Base-by-base conservation (phyloP, 768 basidiomycete genomes). In the Dentipellis sp. region DNA sequence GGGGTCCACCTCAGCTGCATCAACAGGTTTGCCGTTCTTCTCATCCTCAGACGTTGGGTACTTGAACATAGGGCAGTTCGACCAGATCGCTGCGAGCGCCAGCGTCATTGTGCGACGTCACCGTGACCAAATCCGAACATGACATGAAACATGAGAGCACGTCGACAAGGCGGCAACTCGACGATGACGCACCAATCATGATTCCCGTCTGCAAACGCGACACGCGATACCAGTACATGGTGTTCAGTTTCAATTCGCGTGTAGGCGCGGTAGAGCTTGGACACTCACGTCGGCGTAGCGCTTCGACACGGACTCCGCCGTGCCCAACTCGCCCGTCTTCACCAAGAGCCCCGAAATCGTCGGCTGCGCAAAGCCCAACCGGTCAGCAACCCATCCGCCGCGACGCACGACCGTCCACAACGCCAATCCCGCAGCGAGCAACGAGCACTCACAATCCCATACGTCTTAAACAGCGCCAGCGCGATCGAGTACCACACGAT, bases 381-480 rank as follows among this genome's bases (percentile, higher is more conserved):
- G n/a, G n/a, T n/a, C n/a, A n/a, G n/a, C n/a, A n/a, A n/a, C n/a
- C n/a, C n/a, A n/a, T n/a, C n/a, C n/a, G n/a, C n/a, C n/a, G n/a
- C 55, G 1, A 23, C 52, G 14, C 4, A 34, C 17, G 9, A 49
- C 36, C 51, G 12, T 55, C 52, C 10, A 4, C 39, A 40, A 12
- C 39, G 39, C 10, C 2, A 4, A n/a, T n/a, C 39, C 14, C 39
- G 39, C 39, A 40, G 6, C 5, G 39, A 21, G 1, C 10, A 34
- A 17, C 38, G 34, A 14, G 14, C 1, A 69, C 75, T 58, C 56
- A 79, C 78, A 55, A 78, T 71, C 1, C 61, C 75, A 63, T 77
- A 79, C 3, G 78, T 79, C 65, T 78, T 79, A 71, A 80, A 79
- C 57, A 81, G 61, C 3, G 78, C 79, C 63, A 81, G 77, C 1